These are phyloP conservation scores for Thozetella sp. DNA, from an alignment of 495 filamentous ascomycete species.

Conservation along the genomic window DNA sequence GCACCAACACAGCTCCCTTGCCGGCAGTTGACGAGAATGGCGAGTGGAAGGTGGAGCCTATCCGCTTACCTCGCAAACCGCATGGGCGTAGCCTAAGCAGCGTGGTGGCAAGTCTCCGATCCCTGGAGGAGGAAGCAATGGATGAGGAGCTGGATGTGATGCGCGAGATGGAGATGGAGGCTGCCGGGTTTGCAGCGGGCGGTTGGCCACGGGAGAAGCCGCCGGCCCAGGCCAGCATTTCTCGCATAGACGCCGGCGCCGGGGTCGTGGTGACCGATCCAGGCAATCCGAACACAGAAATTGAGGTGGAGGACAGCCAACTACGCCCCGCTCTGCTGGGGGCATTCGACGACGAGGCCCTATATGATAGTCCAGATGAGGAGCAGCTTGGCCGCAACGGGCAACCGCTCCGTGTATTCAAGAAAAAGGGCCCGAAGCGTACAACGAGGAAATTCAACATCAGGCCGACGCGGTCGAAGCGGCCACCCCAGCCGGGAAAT, in stretches of 20 bases:
- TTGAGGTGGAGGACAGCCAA: constrained; percentile 62
- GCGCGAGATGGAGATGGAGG: constrained; percentile 72
- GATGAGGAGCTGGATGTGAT: constrained; percentile 85
- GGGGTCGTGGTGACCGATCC: too few species aligned
- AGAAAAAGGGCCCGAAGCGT: constrained; percentile 92
- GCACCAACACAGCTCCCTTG: constrained; percentile 39
- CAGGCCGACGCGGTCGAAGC: constrained; percentile 46
- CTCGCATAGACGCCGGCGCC: constrained; percentile 13
- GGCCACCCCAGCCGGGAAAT: constrained; percentile 34
- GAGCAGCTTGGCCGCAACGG: constrained; percentile 44
- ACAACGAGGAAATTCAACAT: constrained; percentile 80
- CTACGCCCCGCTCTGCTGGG: constrained; percentile 50
- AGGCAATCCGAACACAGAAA: too few species aligned
- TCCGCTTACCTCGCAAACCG: constrained; percentile 64
- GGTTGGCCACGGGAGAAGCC: background rate
- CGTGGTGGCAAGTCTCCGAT: constrained; percentile 75
- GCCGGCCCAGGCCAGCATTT: constrained; percentile 4
- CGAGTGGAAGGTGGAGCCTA: constrained; percentile 44
- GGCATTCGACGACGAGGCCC: constrained; percentile 59
- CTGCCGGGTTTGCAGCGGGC: constrained; percentile 10
- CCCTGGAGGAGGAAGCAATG: constrained; percentile 74
- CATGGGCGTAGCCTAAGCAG: constrained; percentile 75
- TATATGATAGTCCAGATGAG: constrained; percentile 50
- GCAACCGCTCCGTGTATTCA: constrained; percentile 64
- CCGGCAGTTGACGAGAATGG: constrained; percentile 49